Conservation (phyloP, 2,329 filamentous ascomycete genomes). For the Talaromyces funiculosus region DNA sequence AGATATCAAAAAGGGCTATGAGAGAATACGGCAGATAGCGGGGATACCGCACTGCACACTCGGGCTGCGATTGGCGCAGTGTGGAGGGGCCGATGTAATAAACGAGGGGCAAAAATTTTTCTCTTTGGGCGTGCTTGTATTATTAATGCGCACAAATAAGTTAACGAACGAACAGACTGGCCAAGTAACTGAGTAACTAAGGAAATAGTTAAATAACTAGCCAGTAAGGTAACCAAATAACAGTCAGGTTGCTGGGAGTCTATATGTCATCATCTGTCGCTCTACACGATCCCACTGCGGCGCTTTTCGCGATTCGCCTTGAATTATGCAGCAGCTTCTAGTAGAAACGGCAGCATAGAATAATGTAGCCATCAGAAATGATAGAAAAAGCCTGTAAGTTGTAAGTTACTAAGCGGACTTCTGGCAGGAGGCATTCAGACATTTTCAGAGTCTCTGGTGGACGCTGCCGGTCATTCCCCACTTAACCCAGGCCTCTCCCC, state of each 20-base stretch:
- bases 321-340: neutral
- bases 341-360: neutral
- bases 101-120: slow-evolving; percentile 8
- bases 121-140: neutral
- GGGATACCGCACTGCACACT: neutral
- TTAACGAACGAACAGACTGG: too few relatives aligned
- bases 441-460: neutral
- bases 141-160: slow-evolving; percentile 1
- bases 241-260: too few relatives aligned
- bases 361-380: too few relatives aligned
- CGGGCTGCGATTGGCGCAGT: neutral
- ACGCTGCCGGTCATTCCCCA: slow-evolving; percentile 19
- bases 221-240: too few relatives aligned
- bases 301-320: neutral
- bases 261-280: neutral
- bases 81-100: neutral
- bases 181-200: too few relatives aligned
- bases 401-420: neutral
- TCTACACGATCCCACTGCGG: neutral
- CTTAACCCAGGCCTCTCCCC: slow-evolving; percentile 17
- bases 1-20: too few relatives aligned
- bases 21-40: neutral
- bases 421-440: neutral
- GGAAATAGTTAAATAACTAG: too few relatives aligned
- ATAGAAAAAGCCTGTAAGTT: neutral